Percentiles rank a stretch among this genome's conserved stretches.
Conservation (phyloP, 441 rosid genomes). For the Isatis lusitanica region DNA sequence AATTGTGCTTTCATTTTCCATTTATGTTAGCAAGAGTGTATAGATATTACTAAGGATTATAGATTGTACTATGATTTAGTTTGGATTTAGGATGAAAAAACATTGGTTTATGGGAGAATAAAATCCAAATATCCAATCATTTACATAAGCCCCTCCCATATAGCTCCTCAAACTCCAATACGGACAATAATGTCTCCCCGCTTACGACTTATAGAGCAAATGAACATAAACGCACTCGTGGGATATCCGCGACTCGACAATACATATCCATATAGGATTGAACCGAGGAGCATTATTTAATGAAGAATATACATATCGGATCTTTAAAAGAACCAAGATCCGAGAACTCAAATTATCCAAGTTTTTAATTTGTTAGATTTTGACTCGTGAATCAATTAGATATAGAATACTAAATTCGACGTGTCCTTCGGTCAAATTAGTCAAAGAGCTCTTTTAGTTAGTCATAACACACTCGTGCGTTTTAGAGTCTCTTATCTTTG, state of each 20-base stretch:
- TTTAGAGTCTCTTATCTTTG: conserved; percentile 20
- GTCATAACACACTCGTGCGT: conserved; percentile 38
- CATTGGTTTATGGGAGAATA: background rate
- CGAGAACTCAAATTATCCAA: background rate
- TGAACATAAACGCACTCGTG: conserved; percentile 7
- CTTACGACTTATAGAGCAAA: background rate
- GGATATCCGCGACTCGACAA: background rate
- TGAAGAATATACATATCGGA: background rate
- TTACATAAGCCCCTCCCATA: background rate
- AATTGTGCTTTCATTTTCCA: background rate
- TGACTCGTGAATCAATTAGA: conserved; percentile 24
- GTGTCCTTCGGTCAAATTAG: conserved; percentile 25
- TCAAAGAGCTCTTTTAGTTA: conserved; percentile 29
- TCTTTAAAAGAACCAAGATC: background rate
- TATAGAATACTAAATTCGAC: background rate
- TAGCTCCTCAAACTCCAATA: background rate
- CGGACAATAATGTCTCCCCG: background rate
- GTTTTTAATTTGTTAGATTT: conserved; percentile 15
- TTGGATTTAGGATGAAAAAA: background rate
- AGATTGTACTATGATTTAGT: background rate
- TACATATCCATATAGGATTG: conserved; percentile 4
- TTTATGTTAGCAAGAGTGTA: background rate
- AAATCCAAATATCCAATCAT: background rate
- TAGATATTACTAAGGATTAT: background rate
- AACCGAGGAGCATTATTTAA: background rate